phyloP scores from a whole-genome alignment of 192 early-diverging fungal genomes.

The Coemansia sp. region DNA sequence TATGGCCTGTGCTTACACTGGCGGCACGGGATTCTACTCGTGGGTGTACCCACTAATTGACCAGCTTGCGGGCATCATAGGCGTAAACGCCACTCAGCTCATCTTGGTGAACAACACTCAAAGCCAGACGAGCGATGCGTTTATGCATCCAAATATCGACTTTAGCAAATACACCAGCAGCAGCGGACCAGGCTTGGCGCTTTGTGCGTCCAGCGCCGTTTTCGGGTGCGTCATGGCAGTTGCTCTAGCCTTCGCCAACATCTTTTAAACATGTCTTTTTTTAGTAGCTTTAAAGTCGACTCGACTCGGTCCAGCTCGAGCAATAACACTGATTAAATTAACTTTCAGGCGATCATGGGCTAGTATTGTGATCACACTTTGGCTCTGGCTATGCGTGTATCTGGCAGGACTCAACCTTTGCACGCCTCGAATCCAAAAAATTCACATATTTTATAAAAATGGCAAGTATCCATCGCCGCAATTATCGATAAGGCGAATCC shows the following conservation, averaged over 20 bases:
- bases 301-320: neutral
- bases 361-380: neutral
- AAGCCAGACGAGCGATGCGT: neutral
- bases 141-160: neutral
- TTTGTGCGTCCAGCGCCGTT: neutral
- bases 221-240: no score
- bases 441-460: constrained; percentile 1
- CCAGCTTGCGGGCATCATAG: neutral
- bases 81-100: neutral
- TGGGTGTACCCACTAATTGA: neutral
- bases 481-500: neutral
- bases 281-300: neutral
- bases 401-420: neutral
- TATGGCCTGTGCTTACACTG: neutral
- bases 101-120: neutral
- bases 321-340: neutral
- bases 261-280: neutral
- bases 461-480: neutral
- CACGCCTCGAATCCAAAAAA: neutral
- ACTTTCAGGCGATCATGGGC: neutral
- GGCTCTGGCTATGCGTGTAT: neutral
- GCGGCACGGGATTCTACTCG: constrained; percentile 1
- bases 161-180: neutral
- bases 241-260: neutral
- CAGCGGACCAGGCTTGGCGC: neutral